Base-by-base conservation (phyloP, 2,329 filamentous ascomycete species). In the Pseudogymnoascus sp. region DNA sequence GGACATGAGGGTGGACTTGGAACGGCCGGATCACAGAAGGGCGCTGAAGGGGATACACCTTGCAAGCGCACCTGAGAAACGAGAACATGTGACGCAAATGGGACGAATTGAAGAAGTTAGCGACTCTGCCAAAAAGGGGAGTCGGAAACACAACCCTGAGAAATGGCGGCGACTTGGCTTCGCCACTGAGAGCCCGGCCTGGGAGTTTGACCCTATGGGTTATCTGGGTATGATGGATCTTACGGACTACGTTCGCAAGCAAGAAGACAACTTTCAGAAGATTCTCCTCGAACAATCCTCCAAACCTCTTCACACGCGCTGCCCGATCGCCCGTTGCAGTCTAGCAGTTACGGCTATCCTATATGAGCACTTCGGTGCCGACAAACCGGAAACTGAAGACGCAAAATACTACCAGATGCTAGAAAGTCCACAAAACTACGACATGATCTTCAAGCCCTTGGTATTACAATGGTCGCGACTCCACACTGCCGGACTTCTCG, bases 201-300 rank as follows among this genome's bases (percentile, higher is more conserved):
- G 82, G 68, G 94, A 99, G 68, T 97, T 99, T 70, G 86, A 91
- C 18, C 79, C 84, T 38, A 88, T 89, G 28, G 94, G 94, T 0
- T 97, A 92, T 71, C 75, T 99, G 60, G 94, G 94, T 28, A 90
- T 99, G 84, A 97, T 99, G 92, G 94, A 99, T 72, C 75, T 99
- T 69, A 90, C 91, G 2, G 92, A 97, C 73, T 99, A 91, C 72
- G 91, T 96, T 57, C 84, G 89, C 69, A 96, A 91, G 71, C 87
- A 96, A 70, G 91, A 96, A 72, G 92, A 97, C 71, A 85, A 85
- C 9, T 97, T 96, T 68, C 92, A 96, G 72, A 97, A 96, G 75
- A 80, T 96, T 67, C 76, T 99, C 14, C 78, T 97, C 36, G 94
- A 99, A 74, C 94, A 99, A 74, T 88, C 90, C 3, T 85, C 87